Percentiles rank a stretch among this genome's conserved stretches.
Conservation (phyloP, 768 basidiomycete species). For the Gymnopilus junonius region DNA sequence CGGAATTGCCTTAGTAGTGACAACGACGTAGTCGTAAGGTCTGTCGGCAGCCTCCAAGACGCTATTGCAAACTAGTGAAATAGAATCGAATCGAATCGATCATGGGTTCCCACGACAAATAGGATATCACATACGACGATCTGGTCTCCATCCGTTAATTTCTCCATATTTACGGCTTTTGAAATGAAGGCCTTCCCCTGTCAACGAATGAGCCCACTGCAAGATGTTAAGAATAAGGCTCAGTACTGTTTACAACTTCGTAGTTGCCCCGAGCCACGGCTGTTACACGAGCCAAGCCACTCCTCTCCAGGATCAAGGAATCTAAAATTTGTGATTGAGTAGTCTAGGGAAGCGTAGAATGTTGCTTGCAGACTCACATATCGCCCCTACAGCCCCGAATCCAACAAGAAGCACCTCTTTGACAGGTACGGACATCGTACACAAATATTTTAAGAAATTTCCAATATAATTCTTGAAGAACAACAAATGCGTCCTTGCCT, state of each 20-base stretch:
- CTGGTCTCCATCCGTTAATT: slow-evolving; percentile 62
- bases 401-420: slow-evolving; percentile 66
- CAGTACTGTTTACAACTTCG: slow-evolving; percentile 51
- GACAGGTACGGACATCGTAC: slow-evolving; percentile 14
- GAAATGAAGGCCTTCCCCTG: slow-evolving; percentile 60
- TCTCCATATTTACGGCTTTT: slow-evolving; percentile 64
- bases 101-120: not conserved
- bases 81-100: not conserved
- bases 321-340: slow-evolving; percentile 38
- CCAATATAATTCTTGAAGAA: too few species aligned
- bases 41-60: slow-evolving; percentile 64
- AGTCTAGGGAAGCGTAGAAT: not conserved
- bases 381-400: slow-evolving; percentile 67
- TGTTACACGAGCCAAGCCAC: slow-evolving; percentile 67
- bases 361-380: slow-evolving; percentile 48
- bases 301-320: slow-evolving; percentile 57
- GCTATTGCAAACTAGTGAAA: slow-evolving; percentile 55
- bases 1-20: slow-evolving; percentile 75
- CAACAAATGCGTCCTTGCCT: not conserved
- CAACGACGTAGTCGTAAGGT: slow-evolving; percentile 65
- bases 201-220: not conserved
- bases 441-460: too few species aligned
- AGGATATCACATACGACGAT: slow-evolving; percentile 51
- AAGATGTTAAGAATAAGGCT: not conserved
- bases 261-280: slow-evolving; percentile 76